Evolutionary conservation across 305 asterid species (phyloP), one percentile per base, ranked within the genome.

Genomic region (Fraxinus sp.): DNA sequence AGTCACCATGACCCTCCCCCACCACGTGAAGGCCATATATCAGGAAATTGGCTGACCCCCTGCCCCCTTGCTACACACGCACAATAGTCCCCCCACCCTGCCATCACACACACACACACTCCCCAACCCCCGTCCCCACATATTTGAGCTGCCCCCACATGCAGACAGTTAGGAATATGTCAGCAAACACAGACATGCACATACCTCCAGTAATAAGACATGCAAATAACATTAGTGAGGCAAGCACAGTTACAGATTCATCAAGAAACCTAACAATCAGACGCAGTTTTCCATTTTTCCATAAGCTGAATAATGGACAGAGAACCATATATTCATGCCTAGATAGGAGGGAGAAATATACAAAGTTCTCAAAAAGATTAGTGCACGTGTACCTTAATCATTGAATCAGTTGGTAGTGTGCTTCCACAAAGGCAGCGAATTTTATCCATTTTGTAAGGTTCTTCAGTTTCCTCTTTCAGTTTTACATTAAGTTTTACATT

Each of bases 351-450:
- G 13, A 71, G 24, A 30, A 71, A 71, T 30, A 33, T 71, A 71
- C 76, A 13, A 6, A 33, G 24, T 30, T 14, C 39, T 11, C 39
- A 30, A 70, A 70, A 70, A 28, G 22, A 71, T 71, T 71, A 85
- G 70, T 77, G 76, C 43, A 70, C 16, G 37, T 79, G 46, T 75
- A 97, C 99, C 97, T 94, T 88, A 84, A 95, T 90, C 96, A 90
- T 88, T 62, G 99, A 87, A 81, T 94, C 98, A 78, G 92, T 90
- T 77, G 86, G 88, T 80, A 93, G 86, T 0, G 94, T 83, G 87
- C 92, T 95, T 86, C 97, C 96, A 83, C 99, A 97, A 55, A 91
- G 88, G 84, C 99, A 97, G 57, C 98, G 98, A 64, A 91, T 87
- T 89, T 92, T 97, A 79, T 88, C 95, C 85, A 83, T 78, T 78